These are phyloP conservation scores for Phytophthora hybrid DNA, from an alignment of 352 stramenopile species.

Conservation along the genomic window DNA sequence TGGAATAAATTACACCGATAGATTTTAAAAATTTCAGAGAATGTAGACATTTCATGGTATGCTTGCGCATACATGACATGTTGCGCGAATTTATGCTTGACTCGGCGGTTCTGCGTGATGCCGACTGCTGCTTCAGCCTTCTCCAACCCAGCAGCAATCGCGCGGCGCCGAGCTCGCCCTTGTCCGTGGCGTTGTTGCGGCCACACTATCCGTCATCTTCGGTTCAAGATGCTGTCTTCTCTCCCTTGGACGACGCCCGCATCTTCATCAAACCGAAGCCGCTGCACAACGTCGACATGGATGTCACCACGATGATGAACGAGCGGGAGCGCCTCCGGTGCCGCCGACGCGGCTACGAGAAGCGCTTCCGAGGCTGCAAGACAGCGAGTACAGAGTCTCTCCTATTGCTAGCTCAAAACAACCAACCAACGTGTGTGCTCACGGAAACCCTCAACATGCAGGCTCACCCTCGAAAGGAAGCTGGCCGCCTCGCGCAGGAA, in stretches of 20 bases:
- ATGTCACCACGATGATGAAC: constrained; percentile 5
- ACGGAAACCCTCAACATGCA: constrained; percentile 40
- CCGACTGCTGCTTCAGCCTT: constrained; percentile 11
- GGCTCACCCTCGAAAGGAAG: constrained; percentile 41
- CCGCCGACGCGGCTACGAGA: constrained; percentile 52
- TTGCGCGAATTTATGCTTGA: no score
- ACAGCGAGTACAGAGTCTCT: constrained; percentile 38
- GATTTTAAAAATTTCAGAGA: no score
- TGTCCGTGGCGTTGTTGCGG: constrained; percentile 29
- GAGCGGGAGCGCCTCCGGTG: constrained; percentile 45
- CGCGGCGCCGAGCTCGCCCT: constrained; percentile 19
- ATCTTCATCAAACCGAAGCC: constrained; percentile 23
- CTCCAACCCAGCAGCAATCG: neutral
- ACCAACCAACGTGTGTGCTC: constrained; percentile 19
- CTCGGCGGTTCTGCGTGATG: no score
- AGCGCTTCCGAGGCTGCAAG: constrained; percentile 49
- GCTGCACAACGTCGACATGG: neutral
- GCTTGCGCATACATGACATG: no score
- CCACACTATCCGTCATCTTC: constrained; percentile 18
- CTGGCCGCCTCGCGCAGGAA: constrained; percentile 26
- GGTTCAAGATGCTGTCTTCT: neutral
- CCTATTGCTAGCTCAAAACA: neutral
- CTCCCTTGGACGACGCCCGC: neutral
- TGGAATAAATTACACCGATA: no score
- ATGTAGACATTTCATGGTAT: no score